Base-by-base conservation (phyloP, 2,329 filamentous ascomycete genomes). In the Xylaria digitata region DNA sequence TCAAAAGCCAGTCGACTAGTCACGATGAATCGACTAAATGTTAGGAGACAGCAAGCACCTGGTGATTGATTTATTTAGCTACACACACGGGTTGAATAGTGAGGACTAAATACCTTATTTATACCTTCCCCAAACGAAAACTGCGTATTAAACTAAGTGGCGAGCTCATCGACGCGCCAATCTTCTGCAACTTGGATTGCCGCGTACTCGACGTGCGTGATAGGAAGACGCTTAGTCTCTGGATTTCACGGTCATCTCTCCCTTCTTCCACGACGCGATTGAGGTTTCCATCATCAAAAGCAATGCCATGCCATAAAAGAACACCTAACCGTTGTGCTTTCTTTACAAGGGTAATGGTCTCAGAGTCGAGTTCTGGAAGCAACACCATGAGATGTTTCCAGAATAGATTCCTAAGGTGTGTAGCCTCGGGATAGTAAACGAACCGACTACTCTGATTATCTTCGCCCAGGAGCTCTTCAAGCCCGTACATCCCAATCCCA, bases 221-320 rank as follows among this genome's bases (percentile, higher is more conserved):
- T 5, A 78, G 65, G 61, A 77, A 78, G 26, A 71, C 62, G 52
- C 84, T 80, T 43, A 90, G 77, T 71, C 82, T 83, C 34, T 80
- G 78, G n/a, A 90, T 73, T 73, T 90, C 88, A 43, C 79, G 79
- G 23, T 78, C 77, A 71, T 90, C 87, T 23, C 78, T 78, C 1
- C 77, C 80, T 49, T 81, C 80, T 65, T 85, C 78, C 0, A 90
- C 86, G 17, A 86, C 86, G 1, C 88, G 81, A 75, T 90, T 80
- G 61, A 90, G 82, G 37, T 76, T 78, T 0, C 88, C 88, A 26
- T 87, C 82, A 73, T 90, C 88, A 76, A 88, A 90, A 2, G 87
- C 87, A 73, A 87, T 87, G 0, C 87, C 88, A 74, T 86, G 82
- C 88, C 89, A 90, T 2, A 90, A 79, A 19, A 90, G 67, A 6